phyloP scores from a whole-genome alignment of 2,329 filamentous ascomycete species.

The Colletotrichum eremochloae region DNA sequence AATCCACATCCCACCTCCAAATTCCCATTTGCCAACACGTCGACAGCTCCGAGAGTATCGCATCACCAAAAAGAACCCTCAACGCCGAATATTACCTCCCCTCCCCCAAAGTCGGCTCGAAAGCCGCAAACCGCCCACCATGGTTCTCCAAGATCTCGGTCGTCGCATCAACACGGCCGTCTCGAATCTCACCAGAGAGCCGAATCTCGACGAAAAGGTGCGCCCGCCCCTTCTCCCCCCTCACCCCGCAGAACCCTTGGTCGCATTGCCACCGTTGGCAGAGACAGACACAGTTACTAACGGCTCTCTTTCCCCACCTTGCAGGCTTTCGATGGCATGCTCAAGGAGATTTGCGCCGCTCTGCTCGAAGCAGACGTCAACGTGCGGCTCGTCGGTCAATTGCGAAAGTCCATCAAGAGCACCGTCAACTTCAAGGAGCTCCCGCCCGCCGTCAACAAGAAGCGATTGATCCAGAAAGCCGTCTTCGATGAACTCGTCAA shows the following conservation, averaged over 20 bases:
- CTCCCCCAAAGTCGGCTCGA: constrained; percentile 38
- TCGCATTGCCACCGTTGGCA: constrained; percentile 9
- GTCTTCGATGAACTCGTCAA: constrained; percentile 98
- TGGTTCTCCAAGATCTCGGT: constrained; percentile 99
- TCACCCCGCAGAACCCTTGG: constrained; percentile 12
- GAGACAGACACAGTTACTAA: constrained; percentile 8
- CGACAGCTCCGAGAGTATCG: constrained; percentile 27
- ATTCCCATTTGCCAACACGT: constrained; percentile 42
- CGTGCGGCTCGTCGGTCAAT: constrained; percentile 88
- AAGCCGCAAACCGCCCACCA: constrained; percentile 57
- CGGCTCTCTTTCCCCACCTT: neutral
- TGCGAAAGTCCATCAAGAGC: constrained; percentile 92
- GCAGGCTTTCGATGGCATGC: constrained; percentile 95
- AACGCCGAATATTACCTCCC: neutral
- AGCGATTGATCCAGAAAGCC: constrained; percentile 96
- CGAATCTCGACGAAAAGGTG: constrained; percentile 96
- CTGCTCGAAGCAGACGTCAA: constrained; percentile 98
- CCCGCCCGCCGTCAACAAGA: constrained; percentile 94
- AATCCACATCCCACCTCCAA: constrained; percentile 41
- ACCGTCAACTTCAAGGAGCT: constrained; percentile 96
- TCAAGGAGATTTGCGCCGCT: constrained; percentile 97
- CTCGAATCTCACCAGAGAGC: constrained; percentile 90
- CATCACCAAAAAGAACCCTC: constrained; percentile 19
- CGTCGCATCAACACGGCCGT: constrained; percentile 98
- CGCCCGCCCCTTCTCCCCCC: constrained; percentile 33